Conservation (phyloP, 768 basidiomycete species). For the Boletales sp. region DNA sequence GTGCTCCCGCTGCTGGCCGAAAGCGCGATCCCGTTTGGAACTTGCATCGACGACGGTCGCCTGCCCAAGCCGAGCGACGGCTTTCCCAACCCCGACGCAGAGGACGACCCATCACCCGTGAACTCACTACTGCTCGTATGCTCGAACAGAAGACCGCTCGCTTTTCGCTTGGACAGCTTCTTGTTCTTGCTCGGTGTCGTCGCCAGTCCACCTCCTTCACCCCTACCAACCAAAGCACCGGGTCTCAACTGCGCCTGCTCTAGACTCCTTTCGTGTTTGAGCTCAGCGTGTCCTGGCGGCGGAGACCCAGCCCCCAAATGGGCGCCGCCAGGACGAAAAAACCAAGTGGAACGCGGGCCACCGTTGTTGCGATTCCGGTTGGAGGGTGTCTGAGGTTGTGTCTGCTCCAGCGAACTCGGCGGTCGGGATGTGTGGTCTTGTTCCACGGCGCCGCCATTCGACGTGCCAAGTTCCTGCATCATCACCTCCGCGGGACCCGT, state of each 20-base stretch:
- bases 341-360: constrained; percentile 35
- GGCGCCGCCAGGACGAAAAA: constrained; percentile 51
- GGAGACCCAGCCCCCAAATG: constrained; percentile 42
- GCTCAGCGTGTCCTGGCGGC: constrained; percentile 33
- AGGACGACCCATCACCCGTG: constrained; percentile 21
- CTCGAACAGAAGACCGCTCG: constrained; percentile 20
- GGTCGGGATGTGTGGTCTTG: constrained; percentile 30
- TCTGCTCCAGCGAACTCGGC: constrained; percentile 21
- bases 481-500: constrained; percentile 38
- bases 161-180: constrained; percentile 23
- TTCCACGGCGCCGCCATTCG: constrained; percentile 2
- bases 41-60: constrained; percentile 45
- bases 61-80: constrained; percentile 29
- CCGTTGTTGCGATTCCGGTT: constrained; percentile 9
- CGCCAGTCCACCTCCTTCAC: constrained; percentile 2
- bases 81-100: constrained; percentile 23
- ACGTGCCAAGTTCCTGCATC: constrained; percentile 20
- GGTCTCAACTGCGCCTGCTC: constrained; percentile 24
- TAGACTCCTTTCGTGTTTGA: constrained; percentile 30
- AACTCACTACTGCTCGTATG: constrained; percentile 25
- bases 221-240: background rate
- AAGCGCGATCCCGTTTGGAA: constrained; percentile 24
- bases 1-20: constrained; percentile 1
- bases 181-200: constrained; percentile 27
- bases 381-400: constrained; percentile 18